Conservation (phyloP, 495 filamentous ascomycete species). For the Darksidea phi region DNA sequence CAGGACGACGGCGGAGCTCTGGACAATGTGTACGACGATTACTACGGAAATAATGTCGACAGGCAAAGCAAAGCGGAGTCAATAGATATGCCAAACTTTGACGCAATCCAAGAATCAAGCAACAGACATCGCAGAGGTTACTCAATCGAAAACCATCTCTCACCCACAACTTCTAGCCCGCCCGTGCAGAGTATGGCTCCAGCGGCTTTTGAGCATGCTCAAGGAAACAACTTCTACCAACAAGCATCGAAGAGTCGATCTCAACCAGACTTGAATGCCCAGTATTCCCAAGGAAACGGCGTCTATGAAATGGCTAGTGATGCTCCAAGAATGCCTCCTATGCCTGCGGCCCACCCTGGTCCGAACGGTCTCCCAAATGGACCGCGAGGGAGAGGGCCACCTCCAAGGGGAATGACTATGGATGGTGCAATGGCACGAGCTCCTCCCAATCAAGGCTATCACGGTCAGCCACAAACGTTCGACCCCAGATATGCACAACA, state of each 20-base stretch:
- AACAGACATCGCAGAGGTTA: conserved; percentile 40
- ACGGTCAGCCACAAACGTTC: conserved; percentile 13
- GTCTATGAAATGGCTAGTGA: conserved; percentile 71
- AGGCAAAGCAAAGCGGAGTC: conserved; percentile 30
- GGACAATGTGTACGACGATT: conserved; percentile 56
- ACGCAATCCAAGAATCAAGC: conserved; percentile 54
- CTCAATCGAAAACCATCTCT: conserved; percentile 52
- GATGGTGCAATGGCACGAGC: conserved; percentile 10
- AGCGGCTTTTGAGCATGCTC: conserved; percentile 19
- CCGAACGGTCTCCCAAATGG: conserved; percentile 38
- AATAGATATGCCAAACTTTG: conserved; percentile 71
- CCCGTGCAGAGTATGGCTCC: conserved; percentile 10
- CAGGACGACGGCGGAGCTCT: conserved; percentile 26
- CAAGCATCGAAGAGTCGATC: conserved; percentile 57
- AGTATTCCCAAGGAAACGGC: conserved; percentile 42
- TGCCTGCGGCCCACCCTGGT: conserved; percentile 43
- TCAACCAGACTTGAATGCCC: conserved; percentile 62
- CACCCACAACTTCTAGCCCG: conserved; percentile 1
- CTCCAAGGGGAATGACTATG: conserved; percentile 18
- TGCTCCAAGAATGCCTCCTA: conserved; percentile 46
- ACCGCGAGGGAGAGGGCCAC: conserved; percentile 36
- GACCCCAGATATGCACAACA: conserved; percentile 22
- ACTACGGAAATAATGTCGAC: conserved; percentile 45
- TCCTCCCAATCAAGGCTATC: conserved; percentile 23
- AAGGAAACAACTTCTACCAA: conserved; percentile 42